Percentiles rank a stretch among this genome's conserved stretches.
phyloP scores from a whole-genome alignment of 1,284 basidiomycete genomes.

The Marasmius tenuissimus region DNA sequence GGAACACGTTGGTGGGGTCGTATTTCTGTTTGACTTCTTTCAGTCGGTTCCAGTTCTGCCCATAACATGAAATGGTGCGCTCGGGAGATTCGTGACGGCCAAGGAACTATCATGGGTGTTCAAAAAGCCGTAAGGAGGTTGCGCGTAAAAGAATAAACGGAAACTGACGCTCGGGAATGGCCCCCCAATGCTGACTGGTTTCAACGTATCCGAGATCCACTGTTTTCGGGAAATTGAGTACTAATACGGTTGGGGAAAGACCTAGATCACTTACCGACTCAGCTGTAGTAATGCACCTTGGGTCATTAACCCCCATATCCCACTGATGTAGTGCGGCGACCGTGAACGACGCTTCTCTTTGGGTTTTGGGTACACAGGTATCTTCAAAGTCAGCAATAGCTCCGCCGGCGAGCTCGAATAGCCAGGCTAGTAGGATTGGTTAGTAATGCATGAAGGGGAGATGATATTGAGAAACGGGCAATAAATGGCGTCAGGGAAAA shows the following conservation, averaged over 20 bases:
- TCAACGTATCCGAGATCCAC: conserved; percentile 78
- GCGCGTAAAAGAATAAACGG: background rate
- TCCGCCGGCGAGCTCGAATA: conserved; percentile 86
- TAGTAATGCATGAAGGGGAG: too few relatives aligned
- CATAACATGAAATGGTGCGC: conserved; percentile 68
- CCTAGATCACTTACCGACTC: conserved; percentile 58
- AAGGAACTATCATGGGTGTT: conserved; percentile 59
- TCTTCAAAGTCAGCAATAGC: conserved; percentile 75
- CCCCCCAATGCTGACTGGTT: conserved; percentile 70
- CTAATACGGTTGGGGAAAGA: conserved; percentile 1
- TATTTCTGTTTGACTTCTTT: conserved; percentile 69
- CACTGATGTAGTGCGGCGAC: conserved; percentile 91
- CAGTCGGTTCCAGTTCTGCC: conserved; percentile 71
- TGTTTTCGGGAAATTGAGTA: conserved; percentile 24
- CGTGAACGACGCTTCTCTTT: conserved; percentile 80
- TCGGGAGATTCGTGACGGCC: conserved; percentile 65
- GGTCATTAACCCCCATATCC: conserved; percentile 80
- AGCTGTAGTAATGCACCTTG: conserved; percentile 75
- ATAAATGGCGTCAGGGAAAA: too few relatives aligned
- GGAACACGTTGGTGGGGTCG: conserved; percentile 75
- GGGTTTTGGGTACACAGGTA: conserved; percentile 71
- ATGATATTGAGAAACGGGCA: too few relatives aligned
- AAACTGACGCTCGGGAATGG: conserved; percentile 77
- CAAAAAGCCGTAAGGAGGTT: conserved; percentile 10
- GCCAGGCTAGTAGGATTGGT: conserved; percentile 62